These are phyloP conservation scores for Oryza australiensis DNA, from an alignment of 176 grass and related monocot genomes.

Conservation along the genomic window DNA sequence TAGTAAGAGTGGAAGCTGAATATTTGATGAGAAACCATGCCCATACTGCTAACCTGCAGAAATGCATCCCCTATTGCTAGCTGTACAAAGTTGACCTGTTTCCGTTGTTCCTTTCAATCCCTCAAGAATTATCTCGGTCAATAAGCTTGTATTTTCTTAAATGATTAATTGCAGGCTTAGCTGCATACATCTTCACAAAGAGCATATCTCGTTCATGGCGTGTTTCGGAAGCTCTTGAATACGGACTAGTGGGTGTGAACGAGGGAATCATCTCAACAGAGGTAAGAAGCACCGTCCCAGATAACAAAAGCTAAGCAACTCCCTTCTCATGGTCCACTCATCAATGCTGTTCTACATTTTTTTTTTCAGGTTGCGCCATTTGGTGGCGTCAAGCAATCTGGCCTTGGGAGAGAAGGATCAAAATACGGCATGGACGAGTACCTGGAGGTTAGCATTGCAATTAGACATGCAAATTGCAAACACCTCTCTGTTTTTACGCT, in stretches of 20 bases:
- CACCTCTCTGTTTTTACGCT: background rate
- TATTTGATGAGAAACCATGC: background rate
- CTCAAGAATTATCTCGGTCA: background rate
- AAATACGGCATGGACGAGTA: constrained; percentile 93
- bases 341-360: background rate
- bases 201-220: constrained; percentile 90
- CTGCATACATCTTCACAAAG: constrained; percentile 94
- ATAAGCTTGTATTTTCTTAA: background rate
- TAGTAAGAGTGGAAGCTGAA: background rate
- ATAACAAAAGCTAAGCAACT: background rate
- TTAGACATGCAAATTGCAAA: background rate
- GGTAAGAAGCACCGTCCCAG: constrained; percentile 15
- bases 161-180: constrained; percentile 65
- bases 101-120: background rate
- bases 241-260: constrained; percentile 90
- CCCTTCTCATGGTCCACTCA: background rate
- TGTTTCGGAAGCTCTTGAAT: constrained; percentile 93
- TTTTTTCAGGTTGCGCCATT: constrained; percentile 81
- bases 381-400: constrained; percentile 90
- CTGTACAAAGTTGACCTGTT: background rate
- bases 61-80: background rate
- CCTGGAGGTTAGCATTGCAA: constrained; percentile 62
- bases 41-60: background rate
- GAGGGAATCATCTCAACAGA: constrained; percentile 95
- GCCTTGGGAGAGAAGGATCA: constrained; percentile 90